These are phyloP conservation scores for Hippophae rhamnoides DNA, from an alignment of 306 rosid genomes.

Conservation along the genomic window DNA sequence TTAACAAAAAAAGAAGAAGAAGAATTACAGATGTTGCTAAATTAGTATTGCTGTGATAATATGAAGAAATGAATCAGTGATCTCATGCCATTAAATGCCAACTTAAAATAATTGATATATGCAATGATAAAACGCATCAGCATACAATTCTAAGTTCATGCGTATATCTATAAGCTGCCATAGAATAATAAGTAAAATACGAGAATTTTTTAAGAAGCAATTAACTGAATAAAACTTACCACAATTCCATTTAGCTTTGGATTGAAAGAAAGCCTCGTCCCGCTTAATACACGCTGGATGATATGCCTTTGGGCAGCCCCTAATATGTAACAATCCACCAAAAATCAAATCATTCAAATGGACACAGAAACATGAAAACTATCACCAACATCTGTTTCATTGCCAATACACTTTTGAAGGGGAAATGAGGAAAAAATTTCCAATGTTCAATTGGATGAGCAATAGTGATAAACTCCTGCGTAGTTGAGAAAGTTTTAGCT, in stretches of 20 bases:
- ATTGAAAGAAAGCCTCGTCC: slow-evolving; percentile 79
- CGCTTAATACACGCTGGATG: slow-evolving; percentile 91
- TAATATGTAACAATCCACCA: slow-evolving; percentile 21
- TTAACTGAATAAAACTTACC: slow-evolving; percentile 41
- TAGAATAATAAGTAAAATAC: too few relatives aligned
- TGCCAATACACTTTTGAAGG: neutral
- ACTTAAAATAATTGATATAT: too few relatives aligned
- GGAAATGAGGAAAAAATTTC: neutral
- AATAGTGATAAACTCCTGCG: neutral
- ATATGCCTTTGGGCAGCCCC: slow-evolving; percentile 98
- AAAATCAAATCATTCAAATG: neutral
- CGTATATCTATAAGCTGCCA: too few relatives aligned
- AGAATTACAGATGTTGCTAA: too few relatives aligned
- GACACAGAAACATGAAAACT: neutral
- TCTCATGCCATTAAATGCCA: too few relatives aligned
- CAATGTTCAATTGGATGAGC: neutral
- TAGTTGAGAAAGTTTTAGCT: neutral
- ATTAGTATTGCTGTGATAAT: too few relatives aligned
- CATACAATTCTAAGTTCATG: too few relatives aligned
- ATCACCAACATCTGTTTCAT: neutral
- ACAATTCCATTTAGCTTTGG: slow-evolving; percentile 96
- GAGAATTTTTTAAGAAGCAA: neutral
- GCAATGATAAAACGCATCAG: too few relatives aligned
- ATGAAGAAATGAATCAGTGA: too few relatives aligned
- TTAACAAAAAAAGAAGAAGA: too few relatives aligned